Evolutionary conservation across 495 filamentous ascomycete genomes (phyloP).

Genomic region (Pseudevernia furfuracea): DNA sequence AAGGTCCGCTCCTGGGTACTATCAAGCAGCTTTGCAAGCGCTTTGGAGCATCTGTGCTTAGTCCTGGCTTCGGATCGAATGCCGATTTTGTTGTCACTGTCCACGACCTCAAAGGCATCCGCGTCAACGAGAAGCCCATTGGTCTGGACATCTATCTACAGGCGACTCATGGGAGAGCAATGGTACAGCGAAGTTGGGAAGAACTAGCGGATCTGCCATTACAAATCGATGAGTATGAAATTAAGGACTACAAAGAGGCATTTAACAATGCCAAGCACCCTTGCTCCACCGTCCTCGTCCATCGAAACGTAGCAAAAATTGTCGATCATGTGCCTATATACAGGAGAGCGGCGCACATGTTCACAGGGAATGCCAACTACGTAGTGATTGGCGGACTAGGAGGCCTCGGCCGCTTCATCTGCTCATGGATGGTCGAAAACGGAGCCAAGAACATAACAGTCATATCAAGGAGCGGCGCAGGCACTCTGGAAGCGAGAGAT

Average conservation of each 20-base stretch:
- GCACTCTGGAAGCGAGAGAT: not conserved
- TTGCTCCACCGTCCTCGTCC: constrained; percentile 1
- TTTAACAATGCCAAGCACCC: constrained; percentile 1
- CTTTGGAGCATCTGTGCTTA: constrained; percentile 11
- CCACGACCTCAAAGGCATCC: not conserved
- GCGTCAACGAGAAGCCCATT: constrained; percentile 10
- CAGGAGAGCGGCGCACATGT: not conserved
- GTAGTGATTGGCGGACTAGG: constrained; percentile 40
- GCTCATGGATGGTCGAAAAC: constrained; percentile 49
- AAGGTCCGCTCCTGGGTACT: constrained; percentile 7
- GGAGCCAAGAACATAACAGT: constrained; percentile 28
- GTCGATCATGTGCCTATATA: not conserved
- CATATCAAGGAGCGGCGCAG: constrained; percentile 17
- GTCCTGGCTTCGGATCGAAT: not conserved
- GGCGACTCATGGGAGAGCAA: not conserved
- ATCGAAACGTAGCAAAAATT: not conserved
- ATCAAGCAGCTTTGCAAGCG: constrained; percentile 1
- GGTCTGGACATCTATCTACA: constrained; percentile 4
- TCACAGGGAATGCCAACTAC: constrained; percentile 29
- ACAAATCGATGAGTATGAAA: not conserved
- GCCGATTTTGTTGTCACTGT: constrained; percentile 14
- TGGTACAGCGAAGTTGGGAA: not conserved
- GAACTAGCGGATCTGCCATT: not conserved
- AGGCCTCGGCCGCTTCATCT: constrained; percentile 39
- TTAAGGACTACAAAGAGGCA: not conserved